These are phyloP conservation scores for Alloteropsis angusta DNA, from an alignment of 202 grass and related monocot species.

Conservation along the genomic window DNA sequence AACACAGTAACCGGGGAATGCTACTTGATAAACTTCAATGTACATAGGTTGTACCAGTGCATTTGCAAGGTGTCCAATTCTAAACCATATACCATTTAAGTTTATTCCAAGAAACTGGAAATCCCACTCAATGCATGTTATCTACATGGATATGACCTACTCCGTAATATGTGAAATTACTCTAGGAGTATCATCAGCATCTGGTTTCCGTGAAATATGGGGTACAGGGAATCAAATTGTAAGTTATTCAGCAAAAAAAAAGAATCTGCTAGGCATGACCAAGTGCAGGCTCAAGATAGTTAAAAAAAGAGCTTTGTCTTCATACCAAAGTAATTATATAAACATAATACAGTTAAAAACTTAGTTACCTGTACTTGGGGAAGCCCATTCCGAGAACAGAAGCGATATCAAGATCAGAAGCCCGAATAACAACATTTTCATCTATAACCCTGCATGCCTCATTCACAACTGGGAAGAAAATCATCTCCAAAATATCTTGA, in stretches of 20 bases:
- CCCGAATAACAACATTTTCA: slow-evolving; percentile 76
- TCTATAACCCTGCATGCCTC: slow-evolving; percentile 96
- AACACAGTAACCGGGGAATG: background rate
- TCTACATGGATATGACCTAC: background rate
- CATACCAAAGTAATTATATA: background rate
- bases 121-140: too few relatives aligned
- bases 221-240: background rate
- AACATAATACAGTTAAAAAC: slow-evolving; percentile 15
- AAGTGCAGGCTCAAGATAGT: background rate
- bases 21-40: background rate
- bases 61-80: background rate
- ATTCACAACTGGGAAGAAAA: slow-evolving; percentile 96
- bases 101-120: background rate
- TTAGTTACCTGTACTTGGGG: slow-evolving; percentile 77
- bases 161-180: background rate
- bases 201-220: background rate
- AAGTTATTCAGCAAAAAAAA: background rate
- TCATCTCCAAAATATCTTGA: slow-evolving; percentile 90
- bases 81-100: background rate
- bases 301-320: background rate
- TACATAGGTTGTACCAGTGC: background rate
- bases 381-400: slow-evolving; percentile 98
- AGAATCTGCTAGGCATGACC: background rate
- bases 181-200: background rate
- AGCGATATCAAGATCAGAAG: slow-evolving; percentile 91